phyloP scores from a whole-genome alignment of 2,329 filamentous ascomycete genomes.

The Aspergillus versicolor region DNA sequence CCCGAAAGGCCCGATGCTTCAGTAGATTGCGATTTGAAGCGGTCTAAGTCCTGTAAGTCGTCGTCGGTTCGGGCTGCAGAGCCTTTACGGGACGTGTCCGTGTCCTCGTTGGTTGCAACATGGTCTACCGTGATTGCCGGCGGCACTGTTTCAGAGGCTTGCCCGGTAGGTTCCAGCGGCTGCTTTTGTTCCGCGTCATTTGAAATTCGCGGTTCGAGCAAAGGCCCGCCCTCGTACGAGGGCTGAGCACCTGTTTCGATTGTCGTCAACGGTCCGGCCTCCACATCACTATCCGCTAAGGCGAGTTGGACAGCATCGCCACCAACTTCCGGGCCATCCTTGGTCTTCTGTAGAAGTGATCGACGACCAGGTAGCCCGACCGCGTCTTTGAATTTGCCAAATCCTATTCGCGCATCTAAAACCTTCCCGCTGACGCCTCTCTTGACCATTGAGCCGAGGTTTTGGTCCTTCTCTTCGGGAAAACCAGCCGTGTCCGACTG shows the following conservation, averaged over 20 bases:
- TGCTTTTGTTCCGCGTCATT: constrained; percentile 14
- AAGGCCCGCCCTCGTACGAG: constrained; percentile 20
- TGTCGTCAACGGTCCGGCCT: constrained; percentile 15
- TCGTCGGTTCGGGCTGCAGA: constrained; percentile 22
- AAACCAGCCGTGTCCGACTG: constrained; percentile 26
- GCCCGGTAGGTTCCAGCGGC: constrained; percentile 13
- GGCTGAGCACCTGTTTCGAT: constrained; percentile 17
- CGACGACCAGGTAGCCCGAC: constrained; percentile 55
- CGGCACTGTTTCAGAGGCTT: constrained; percentile 19
- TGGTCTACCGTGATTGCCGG: constrained; percentile 37
- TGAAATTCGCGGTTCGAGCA: constrained; percentile 17
- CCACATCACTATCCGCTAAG: constrained; percentile 30
- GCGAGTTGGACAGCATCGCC: constrained; percentile 29
- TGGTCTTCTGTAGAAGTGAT: constrained; percentile 41
- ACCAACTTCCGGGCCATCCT: constrained; percentile 34
- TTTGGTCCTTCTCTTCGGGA: constrained; percentile 43
- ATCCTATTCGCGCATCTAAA: constrained; percentile 76
- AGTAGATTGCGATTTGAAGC: constrained; percentile 28
- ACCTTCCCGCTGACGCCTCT: constrained; percentile 78
- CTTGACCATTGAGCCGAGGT: constrained; percentile 65
- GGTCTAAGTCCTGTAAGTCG: constrained; percentile 30
- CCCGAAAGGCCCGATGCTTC: constrained; percentile 22
- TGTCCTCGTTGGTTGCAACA: constrained; percentile 20
- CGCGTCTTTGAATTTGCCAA: constrained; percentile 82
- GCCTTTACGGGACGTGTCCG: constrained; percentile 19